Percentiles rank a stretch among this genome's conserved stretches.
phyloP scores from a whole-genome alignment of 441 rosid genomes.

The Populus hybrid region DNA sequence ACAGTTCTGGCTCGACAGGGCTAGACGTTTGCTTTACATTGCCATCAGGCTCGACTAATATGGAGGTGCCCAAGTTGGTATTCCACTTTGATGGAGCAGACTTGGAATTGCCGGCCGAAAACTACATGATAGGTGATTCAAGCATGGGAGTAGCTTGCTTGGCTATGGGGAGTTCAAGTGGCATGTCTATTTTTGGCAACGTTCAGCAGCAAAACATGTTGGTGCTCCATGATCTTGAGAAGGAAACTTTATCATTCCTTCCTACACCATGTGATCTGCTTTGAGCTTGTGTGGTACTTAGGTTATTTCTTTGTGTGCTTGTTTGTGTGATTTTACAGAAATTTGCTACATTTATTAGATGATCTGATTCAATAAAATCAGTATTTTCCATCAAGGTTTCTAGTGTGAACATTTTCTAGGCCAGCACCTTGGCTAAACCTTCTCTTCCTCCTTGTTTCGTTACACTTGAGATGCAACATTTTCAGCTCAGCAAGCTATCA shows the following conservation, averaged over 20 bases:
- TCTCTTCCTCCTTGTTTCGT: background rate
- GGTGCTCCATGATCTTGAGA: constrained; percentile 65
- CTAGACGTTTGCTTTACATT: constrained; percentile 77
- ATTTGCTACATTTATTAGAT: background rate
- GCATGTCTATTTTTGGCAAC: constrained; percentile 88
- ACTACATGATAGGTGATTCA: constrained; percentile 73
- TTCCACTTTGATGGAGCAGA: constrained; percentile 77
- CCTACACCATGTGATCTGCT: constrained; percentile 58
- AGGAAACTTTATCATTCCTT: constrained; percentile 63
- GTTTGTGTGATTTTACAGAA: background rate
- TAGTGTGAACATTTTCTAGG: background rate
- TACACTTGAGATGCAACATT: background rate
- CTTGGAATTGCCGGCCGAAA: constrained; percentile 75
- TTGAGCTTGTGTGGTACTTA: constrained; percentile 17
- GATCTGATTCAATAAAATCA: background rate
- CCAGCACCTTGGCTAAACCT: background rate
- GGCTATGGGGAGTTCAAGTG: constrained; percentile 78
- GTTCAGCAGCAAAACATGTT: constrained; percentile 84
- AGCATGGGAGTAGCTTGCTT: constrained; percentile 58
- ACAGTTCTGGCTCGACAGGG: constrained; percentile 51
- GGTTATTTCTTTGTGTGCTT: background rate
- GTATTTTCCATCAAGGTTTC: background rate
- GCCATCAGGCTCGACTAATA: constrained; percentile 33
- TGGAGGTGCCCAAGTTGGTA: constrained; percentile 63
- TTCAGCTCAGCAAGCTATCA: background rate